Conservation (phyloP, 495 filamentous ascomycete species). For the Annulohypoxylon moriforme region DNA sequence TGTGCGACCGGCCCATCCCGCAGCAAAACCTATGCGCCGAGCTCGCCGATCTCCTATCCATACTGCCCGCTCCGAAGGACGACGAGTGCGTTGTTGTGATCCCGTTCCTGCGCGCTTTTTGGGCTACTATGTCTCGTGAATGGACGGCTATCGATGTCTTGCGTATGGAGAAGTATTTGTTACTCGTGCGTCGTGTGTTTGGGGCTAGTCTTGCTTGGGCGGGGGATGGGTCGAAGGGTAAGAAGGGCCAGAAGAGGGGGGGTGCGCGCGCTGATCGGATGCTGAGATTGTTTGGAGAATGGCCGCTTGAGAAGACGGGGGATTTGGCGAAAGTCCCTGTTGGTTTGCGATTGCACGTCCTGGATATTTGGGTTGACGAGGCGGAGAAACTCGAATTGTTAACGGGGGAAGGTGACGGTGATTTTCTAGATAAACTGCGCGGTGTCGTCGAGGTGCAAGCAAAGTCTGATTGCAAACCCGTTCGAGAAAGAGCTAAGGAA, state of each 20-base stretch:
- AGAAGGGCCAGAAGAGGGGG: constrained; percentile 31
- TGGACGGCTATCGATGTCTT: constrained; percentile 85
- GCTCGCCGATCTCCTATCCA: constrained; percentile 76
- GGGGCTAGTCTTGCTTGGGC: constrained; percentile 72
- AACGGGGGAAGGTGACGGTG: constrained; percentile 51
- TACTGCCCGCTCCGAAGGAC: constrained; percentile 67
- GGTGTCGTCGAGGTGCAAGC: constrained; percentile 54
- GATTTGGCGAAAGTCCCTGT: constrained; percentile 68
- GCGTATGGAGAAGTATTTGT: constrained; percentile 92
- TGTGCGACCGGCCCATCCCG: constrained; percentile 86
- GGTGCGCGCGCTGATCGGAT: constrained; percentile 48
- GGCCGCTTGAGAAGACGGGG: constrained; percentile 58
- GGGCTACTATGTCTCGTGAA: constrained; percentile 85
- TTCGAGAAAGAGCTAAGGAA: constrained; percentile 77
- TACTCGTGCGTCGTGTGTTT: constrained; percentile 82
- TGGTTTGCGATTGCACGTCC: constrained; percentile 85
- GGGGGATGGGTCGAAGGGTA: constrained; percentile 48
- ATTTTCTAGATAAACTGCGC: constrained; percentile 53
- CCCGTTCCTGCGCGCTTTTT: constrained; percentile 80
- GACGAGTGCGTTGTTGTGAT: constrained; percentile 60
- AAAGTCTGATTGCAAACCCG: constrained; percentile 72
- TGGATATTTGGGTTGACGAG: constrained; percentile 94
- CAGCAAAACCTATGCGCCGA: constrained; percentile 86
- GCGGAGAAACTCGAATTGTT: constrained; percentile 73
- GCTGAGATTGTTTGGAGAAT: constrained; percentile 54